A percentile compares a stretch with the other conserved stretches of the same genome.
Evolutionary conservation across 2,329 filamentous ascomycete species (phyloP).

Genomic region (Xylaria sp.): DNA sequence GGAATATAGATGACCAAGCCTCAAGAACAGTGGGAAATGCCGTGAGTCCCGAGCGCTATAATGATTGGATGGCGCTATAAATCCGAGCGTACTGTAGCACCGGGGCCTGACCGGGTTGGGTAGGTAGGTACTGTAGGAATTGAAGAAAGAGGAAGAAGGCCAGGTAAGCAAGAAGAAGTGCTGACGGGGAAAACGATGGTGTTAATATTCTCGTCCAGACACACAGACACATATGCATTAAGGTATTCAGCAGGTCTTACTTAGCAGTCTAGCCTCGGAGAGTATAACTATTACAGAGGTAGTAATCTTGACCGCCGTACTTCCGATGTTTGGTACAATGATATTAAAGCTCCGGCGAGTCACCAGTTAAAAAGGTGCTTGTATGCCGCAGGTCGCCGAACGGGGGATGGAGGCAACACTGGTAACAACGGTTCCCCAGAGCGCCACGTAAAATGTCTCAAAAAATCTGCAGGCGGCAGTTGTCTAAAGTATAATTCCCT

Average conservation of each 20-base stretch:
- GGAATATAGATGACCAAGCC: not conserved
- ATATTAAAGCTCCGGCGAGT: not conserved
- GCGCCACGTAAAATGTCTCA: not conserved
- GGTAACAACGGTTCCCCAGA: not conserved
- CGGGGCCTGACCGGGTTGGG: not conserved
- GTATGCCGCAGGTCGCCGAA: not conserved
- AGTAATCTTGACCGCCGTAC: constrained; percentile 7
- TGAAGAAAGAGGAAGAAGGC: not conserved
- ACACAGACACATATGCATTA: not conserved
- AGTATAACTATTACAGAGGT: not conserved
- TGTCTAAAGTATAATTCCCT: not conserved
- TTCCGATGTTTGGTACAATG: constrained; percentile 16
- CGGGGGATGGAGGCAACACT: no score
- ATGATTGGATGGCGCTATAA: constrained; percentile 19
- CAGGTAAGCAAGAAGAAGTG: constrained; percentile 6
- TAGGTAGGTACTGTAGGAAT: constrained; percentile 1
- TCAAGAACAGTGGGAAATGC: constrained; percentile 12
- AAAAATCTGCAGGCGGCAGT: not conserved
- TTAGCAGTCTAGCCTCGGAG: not conserved
- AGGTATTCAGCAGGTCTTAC: not conserved
- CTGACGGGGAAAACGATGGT: not conserved
- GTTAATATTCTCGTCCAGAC: not conserved
- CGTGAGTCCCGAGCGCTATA: constrained; percentile 22
- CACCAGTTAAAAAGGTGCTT: not conserved
- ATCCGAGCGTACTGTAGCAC: constrained; percentile 5